These are phyloP conservation scores for Barnettozyma populi DNA, from an alignment of 805 yeast species.

Conservation along the genomic window DNA sequence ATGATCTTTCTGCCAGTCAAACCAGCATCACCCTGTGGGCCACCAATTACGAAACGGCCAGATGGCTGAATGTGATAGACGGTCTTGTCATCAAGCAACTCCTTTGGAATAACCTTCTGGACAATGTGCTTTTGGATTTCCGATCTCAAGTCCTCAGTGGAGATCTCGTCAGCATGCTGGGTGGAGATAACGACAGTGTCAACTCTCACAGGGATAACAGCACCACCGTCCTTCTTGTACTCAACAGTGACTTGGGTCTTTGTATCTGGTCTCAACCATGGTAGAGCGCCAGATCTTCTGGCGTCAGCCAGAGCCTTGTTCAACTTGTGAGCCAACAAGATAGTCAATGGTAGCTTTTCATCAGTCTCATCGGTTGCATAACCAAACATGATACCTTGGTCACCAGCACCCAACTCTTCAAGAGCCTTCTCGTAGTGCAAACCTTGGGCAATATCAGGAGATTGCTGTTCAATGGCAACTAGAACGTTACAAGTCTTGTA, in stretches of 20 bases:
- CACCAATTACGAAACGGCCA: conserved; percentile 99
- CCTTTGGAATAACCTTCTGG: conserved; percentile 87
- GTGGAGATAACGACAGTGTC: conserved; percentile 97
- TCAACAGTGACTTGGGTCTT: conserved; percentile 99
- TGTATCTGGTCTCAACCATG: conserved; percentile 99
- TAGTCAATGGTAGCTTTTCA: conserved; percentile 93
- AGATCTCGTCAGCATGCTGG: conserved; percentile 94
- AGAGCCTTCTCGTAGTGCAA: conserved; percentile 92
- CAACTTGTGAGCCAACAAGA: conserved; percentile 89
- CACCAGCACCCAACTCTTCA: conserved; percentile 99
- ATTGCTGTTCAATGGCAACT: conserved; percentile 99
- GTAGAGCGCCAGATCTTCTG: conserved; percentile 90
- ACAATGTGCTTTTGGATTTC: conserved; percentile 75
- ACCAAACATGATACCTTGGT: conserved; percentile 99
- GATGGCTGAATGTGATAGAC: conserved; percentile 98
- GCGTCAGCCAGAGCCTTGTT: conserved; percentile 96
- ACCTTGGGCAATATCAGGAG: conserved; percentile 99
- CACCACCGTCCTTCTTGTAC: conserved; percentile 91
- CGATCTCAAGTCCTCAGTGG: conserved; percentile 86
- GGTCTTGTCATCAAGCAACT: conserved; percentile 90
- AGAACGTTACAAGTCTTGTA: conserved; percentile 98
- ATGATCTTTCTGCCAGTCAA: conserved; percentile 98
- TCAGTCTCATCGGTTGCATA: conserved; percentile 99
- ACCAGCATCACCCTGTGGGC: conserved; percentile 99
- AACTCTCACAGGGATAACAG: conserved; percentile 91